Base-by-base conservation (phyloP, 306 rosid genomes). In the Castanea mollissima region DNA sequence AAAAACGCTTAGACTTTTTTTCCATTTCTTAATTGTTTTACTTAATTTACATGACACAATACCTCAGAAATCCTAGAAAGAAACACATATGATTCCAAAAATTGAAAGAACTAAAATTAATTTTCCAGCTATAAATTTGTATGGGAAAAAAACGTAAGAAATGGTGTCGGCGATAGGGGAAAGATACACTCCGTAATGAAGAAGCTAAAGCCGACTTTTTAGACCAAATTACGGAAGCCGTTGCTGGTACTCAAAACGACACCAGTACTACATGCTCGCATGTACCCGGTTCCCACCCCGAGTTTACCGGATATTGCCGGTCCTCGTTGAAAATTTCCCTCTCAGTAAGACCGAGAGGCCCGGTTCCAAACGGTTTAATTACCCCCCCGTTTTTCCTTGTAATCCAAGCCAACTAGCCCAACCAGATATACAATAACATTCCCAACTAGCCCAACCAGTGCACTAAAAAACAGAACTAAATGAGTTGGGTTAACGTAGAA, bases 181-280 rank as follows among this genome's bases (percentile, higher is more conserved):
- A 27, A 23, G 21, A 49, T 52, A 52, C 3, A 52, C 63, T 38
- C 11, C 20, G 76, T 51, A 38, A 38, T 8, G 46, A 7, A 38
- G 68, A 57, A 74, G 73, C 55, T 9, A 84, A 73, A 84, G 82
- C 60, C 49, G 71, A 72, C 20, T 64, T 44, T 31, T 5, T 19
- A n/a, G 8, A 75, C 63, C 64, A 82, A 76, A 77, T 76, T 57
- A 84, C 65, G 81, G 83, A 81, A 55, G 77, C 20, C 52, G 81
- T 62, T 73, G 83, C 85, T 60, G 34, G 70, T 74, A 74, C 76
- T 11, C 84, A 49, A 56, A 73, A 81, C 82, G 74, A 83, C 76
- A 73, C 72, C 77, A 84, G 76, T 32, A 35, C 59, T 83, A 74
- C 73, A 77, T 80, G 89, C 85, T 51, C 41, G 81, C 87, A 78